These are phyloP conservation scores for Sicyos baderoa DNA, from an alignment of 306 rosid species.

Conservation along the genomic window DNA sequence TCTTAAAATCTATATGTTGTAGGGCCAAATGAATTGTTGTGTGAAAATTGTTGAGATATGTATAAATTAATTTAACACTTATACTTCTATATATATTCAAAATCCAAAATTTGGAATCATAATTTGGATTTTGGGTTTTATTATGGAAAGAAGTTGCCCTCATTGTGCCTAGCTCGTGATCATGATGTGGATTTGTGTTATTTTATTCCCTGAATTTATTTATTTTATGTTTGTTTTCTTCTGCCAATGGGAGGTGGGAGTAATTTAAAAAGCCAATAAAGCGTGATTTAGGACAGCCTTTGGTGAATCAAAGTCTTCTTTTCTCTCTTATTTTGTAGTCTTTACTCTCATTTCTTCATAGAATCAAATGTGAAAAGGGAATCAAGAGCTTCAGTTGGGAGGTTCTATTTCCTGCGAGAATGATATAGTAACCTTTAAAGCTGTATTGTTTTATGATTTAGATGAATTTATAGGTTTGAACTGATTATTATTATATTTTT, in stretches of 20 bases:
- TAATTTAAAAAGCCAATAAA: conserved; percentile 27
- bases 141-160: background rate
- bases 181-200: conserved; percentile 15
- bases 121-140: conserved; percentile 12
- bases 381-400: background rate
- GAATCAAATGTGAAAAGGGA: conserved; percentile 7
- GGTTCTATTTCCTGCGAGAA: no score
- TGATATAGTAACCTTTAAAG: no score
- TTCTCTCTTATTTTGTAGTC: background rate
- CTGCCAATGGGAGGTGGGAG: background rate
- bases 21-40: no score
- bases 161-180: conserved; percentile 5
- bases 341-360: conserved; percentile 1
- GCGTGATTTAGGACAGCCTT: conserved; percentile 37
- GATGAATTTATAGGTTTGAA: no score
- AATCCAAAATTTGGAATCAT: conserved; percentile 9
- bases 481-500: no score
- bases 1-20: no score
- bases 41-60: no score
- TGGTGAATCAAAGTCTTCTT: conserved; percentile 17
- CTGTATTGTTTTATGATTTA: no score
- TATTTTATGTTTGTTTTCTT: background rate
- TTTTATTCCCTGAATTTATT: background rate
- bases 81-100: no score
- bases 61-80: no score